Evolutionary conservation across 345 rosid genomes (phyloP).

Genomic region (Clausena lansium): DNA sequence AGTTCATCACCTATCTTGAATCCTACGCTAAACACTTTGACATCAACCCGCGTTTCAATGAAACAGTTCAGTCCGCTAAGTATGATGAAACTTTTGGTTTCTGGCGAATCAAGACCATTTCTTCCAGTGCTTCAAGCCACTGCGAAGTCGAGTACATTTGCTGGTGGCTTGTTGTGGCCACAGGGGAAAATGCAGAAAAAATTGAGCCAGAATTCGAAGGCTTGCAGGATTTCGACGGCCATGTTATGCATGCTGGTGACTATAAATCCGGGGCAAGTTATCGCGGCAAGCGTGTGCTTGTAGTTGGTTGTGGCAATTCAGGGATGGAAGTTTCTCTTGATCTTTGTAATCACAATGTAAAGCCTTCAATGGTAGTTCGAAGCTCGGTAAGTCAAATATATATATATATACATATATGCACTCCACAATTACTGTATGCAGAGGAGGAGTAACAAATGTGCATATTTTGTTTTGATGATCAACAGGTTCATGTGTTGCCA

Average conservation of each 20-base stretch:
- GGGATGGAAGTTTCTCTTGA: slow-evolving; percentile 93
- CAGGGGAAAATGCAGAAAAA: slow-evolving; percentile 88
- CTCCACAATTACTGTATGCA: background rate
- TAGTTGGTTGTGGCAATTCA: slow-evolving; percentile 90
- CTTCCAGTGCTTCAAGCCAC: slow-evolving; percentile 29
- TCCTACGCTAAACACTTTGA: slow-evolving; percentile 60
- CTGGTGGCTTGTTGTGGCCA: slow-evolving; percentile 81
- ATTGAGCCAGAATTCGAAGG: slow-evolving; percentile 80
- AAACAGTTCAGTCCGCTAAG: slow-evolving; percentile 68
- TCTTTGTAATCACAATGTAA: slow-evolving; percentile 66
- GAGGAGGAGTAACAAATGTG: background rate
- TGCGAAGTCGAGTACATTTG: slow-evolving; percentile 71
- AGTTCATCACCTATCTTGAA: slow-evolving; percentile 71
- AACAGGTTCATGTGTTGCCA: slow-evolving; percentile 87
- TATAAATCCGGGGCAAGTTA: slow-evolving; percentile 69
- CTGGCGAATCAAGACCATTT: slow-evolving; percentile 67
- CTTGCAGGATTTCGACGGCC: slow-evolving; percentile 52
- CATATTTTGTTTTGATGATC: background rate
- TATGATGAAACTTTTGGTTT: slow-evolving; percentile 62
- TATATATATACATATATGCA: background rate
- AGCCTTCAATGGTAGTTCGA: slow-evolving; percentile 83
- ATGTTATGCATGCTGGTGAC: slow-evolving; percentile 66
- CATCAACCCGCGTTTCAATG: slow-evolving; percentile 60
- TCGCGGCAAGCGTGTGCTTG: slow-evolving; percentile 59
- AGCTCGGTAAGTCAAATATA: slow-evolving; percentile 54